Conservation (phyloP, 2,329 filamentous ascomycete species). For the Neonectria magnoliae region DNA sequence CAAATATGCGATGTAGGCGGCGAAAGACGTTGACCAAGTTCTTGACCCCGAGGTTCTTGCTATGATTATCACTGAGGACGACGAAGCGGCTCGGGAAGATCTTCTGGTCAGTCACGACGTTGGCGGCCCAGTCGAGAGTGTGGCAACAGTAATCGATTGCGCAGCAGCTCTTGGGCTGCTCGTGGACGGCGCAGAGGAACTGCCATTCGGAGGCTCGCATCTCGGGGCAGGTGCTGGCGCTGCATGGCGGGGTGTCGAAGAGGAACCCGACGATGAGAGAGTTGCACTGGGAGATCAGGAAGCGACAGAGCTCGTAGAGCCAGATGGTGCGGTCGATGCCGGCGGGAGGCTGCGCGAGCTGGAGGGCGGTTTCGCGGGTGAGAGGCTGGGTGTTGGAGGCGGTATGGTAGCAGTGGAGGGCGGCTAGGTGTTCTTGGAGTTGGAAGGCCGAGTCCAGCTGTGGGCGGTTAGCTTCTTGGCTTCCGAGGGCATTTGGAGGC, state of each 20-base stretch:
- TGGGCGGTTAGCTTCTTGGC: conserved; percentile 24
- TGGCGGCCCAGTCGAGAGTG: conserved; percentile 97
- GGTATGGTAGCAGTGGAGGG: conserved; percentile 86
- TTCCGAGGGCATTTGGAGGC: background rate
- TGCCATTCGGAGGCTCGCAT: conserved; percentile 99
- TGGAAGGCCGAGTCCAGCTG: conserved; percentile 98
- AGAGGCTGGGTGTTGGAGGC: conserved; percentile 75
- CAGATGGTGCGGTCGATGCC: conserved; percentile 88
- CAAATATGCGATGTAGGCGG: conserved; percentile 94
- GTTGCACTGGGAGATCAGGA: conserved; percentile 95
- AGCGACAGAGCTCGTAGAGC: conserved; percentile 98
- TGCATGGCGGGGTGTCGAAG: conserved; percentile 89
- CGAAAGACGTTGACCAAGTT: conserved; percentile 96
- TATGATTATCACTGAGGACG: conserved; percentile 64
- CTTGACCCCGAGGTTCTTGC: conserved; percentile 73
- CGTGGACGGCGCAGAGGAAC: conserved; percentile 97
- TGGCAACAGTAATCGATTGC: conserved; percentile 99
- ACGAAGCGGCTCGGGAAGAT: conserved; percentile 90
- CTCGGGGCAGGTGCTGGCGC: conserved; percentile 88
- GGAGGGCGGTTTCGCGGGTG: conserved; percentile 76
- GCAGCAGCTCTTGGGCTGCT: conserved; percentile 95
- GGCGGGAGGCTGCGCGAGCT: conserved; percentile 81
- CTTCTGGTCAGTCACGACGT: conserved; percentile 92
- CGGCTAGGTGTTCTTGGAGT: conserved; percentile 95
- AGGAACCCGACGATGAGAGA: conserved; percentile 92